Conservation (phyloP, 176 grass and related monocot species). For the Tillandsia leiboldiana region DNA sequence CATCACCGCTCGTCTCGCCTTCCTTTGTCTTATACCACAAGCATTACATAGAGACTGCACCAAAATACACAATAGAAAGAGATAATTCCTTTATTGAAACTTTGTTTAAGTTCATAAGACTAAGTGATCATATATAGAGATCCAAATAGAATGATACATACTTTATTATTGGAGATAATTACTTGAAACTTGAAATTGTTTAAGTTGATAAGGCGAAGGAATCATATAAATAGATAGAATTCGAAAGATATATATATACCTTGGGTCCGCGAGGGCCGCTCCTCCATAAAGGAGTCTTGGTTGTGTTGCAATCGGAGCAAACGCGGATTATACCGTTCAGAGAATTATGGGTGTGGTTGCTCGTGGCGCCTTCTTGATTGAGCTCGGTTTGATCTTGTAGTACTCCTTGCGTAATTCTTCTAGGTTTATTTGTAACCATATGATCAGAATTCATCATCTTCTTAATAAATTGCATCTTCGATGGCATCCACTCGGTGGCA, state of each 20-base stretch:
- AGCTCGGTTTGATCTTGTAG: slow-evolving; percentile 27
- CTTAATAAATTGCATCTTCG: slow-evolving; percentile 78
- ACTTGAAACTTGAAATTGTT: background rate
- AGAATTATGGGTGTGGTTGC: slow-evolving; percentile 16
- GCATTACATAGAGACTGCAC: slow-evolving; percentile 99
- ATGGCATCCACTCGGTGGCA: slow-evolving; percentile 33
- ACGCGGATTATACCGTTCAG: slow-evolving; percentile 58
- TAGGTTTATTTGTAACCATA: slow-evolving; percentile 34
- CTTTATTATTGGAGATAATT: no score
- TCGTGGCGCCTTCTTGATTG: slow-evolving; percentile 6
- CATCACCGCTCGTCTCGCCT: slow-evolving; percentile 66
- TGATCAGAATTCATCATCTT: slow-evolving; percentile 43
- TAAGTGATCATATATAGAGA: background rate
- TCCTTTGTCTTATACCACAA: slow-evolving; percentile 92
- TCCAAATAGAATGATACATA: background rate
- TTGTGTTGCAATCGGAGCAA: slow-evolving; percentile 95
- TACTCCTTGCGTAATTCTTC: slow-evolving; percentile 28
- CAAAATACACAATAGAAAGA: slow-evolving; percentile 17
- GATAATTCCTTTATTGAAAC: background rate
- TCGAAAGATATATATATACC: slow-evolving; percentile 28
- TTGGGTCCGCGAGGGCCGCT: slow-evolving; percentile 95
- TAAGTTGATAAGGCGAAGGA: background rate
- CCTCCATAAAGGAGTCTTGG: slow-evolving; percentile 95
- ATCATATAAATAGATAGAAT: background rate
- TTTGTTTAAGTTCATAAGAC: background rate